These are phyloP conservation scores for Coemansia sp. DNA, from an alignment of 192 early-diverging fungal genomes.

Conservation along the genomic window DNA sequence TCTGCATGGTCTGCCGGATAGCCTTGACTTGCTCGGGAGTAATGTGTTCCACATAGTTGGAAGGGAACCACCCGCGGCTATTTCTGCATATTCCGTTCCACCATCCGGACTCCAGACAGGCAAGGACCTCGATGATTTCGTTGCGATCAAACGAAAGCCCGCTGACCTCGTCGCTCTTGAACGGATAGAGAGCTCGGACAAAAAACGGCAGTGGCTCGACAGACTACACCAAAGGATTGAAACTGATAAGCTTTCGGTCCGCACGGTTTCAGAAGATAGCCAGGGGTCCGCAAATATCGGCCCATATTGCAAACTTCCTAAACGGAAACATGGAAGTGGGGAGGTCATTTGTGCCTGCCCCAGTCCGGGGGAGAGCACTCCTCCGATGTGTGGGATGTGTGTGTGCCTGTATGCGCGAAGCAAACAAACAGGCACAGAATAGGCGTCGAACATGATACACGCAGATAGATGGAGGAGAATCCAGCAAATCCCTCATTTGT, in stretches of 20 bases:
- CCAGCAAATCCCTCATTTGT: conserved; percentile 19
- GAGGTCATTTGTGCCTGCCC: too few species aligned
- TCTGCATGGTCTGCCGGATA: conserved; percentile 31
- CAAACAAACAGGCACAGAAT: not conserved
- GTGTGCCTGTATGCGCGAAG: too few species aligned
- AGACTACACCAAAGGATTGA: conserved; percentile 20
- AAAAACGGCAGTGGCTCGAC: conserved; percentile 42
- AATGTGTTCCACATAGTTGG: conserved; percentile 73
- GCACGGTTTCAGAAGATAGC: too few species aligned
- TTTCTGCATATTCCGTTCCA: conserved; percentile 88
- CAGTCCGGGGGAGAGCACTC: too few species aligned
- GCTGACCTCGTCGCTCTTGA: conserved; percentile 71
- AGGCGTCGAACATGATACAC: conserved; percentile 16
- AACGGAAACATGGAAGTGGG: too few species aligned
- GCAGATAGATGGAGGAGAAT: conserved; percentile 12
- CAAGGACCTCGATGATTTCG: conserved; percentile 87
- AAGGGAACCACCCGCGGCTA: conserved; percentile 87
- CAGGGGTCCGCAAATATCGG: too few species aligned
- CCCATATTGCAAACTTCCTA: too few species aligned
- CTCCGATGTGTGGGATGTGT: too few species aligned
- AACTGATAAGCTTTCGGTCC: too few species aligned
- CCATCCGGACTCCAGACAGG: conserved; percentile 90
- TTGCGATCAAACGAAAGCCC: conserved; percentile 80
- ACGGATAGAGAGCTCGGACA: conserved; percentile 84
- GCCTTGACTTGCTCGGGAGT: conserved; percentile 56